Evolutionary conservation across 306 rosid genomes (phyloP), one percentile per base, ranked within the genome.

Genomic region (Prinsepia uniflora): DNA sequence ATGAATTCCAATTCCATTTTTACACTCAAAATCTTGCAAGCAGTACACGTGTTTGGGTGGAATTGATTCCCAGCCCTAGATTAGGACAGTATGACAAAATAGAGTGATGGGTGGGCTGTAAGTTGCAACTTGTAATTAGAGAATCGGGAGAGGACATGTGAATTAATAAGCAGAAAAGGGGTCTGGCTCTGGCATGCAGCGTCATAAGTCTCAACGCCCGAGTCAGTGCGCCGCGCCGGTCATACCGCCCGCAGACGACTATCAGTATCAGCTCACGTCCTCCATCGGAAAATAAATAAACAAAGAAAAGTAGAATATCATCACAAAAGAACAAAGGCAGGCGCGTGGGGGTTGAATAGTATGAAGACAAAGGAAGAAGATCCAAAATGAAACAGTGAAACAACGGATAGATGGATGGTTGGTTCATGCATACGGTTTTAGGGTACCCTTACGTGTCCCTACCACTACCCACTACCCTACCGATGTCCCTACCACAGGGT

Each of bases 371-470:
- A 6, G 6, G 13, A 24, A n/a, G 10, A 8, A 30, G 36, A 18
- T 18, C 60, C 60, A 55, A 20, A 55, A 34, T 10, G 63, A 24
- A 10, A 58, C 40, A 0, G 9, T 12, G 63, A 56, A 55, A 24
- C 10, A 39, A 58, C 12, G 1, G 63, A 58, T 13, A 41, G 42
- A 30, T 10, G 13, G 39, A 8, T 6, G 20, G 50, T 10, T 7
- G 66, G 8, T 61, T 15, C 64, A 8, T 34, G 19, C 19, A 17
- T 8, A 6, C 24, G 6, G 13, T 61, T 2, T 39, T 8, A 13
- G 46, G 42, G 65, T 61, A 61, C 46, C 65, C 65, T 60, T 41
- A 59, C 64, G 19, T 59, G 22, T 36, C 65, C 22, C 46, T 8
- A 4, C 44, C 65, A 24, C 65, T 60, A 14, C 65, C 30, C 30